phyloP scores from a whole-genome alignment of 305 asterid species.

The Solanum hybrid region DNA sequence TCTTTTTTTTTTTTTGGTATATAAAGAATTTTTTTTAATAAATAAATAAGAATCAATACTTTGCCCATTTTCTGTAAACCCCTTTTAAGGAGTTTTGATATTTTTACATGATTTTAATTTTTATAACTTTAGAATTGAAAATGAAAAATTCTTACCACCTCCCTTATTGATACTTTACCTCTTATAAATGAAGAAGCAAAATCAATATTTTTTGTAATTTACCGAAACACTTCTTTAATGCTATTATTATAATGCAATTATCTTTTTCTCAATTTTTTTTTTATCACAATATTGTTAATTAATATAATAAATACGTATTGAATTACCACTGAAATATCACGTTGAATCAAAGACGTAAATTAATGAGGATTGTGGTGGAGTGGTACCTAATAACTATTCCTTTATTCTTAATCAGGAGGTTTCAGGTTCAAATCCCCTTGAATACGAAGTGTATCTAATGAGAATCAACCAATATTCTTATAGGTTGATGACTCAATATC shows the following conservation, averaged over 20 bases:
- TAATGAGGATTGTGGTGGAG: too few species aligned
- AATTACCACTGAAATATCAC: neutral
- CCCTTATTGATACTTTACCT: neutral
- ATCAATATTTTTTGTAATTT: too few species aligned
- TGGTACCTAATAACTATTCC: too few species aligned
- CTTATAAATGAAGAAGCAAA: too few species aligned
- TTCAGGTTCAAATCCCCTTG: accelerated
- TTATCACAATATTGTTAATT: neutral
- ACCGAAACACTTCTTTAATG: neutral
- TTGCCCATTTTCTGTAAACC: neutral
- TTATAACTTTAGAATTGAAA: too few species aligned
- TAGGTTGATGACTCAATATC: too few species aligned
- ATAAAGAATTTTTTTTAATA: too few species aligned
- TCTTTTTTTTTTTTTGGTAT: too few species aligned
- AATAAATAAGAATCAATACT: neutral
- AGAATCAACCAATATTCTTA: too few species aligned
- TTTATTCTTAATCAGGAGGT: too few species aligned
- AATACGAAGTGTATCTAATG: too few species aligned
- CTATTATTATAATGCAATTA: neutral
- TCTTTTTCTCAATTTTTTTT: neutral
- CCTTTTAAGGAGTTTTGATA: neutral
- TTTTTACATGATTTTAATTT: too few species aligned
- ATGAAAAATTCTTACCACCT: neutral
- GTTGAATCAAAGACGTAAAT: neutral
- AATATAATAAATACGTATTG: neutral